Base-by-base conservation (phyloP, 2,329 filamentous ascomycete species). In the Aplosporella prunicola region DNA sequence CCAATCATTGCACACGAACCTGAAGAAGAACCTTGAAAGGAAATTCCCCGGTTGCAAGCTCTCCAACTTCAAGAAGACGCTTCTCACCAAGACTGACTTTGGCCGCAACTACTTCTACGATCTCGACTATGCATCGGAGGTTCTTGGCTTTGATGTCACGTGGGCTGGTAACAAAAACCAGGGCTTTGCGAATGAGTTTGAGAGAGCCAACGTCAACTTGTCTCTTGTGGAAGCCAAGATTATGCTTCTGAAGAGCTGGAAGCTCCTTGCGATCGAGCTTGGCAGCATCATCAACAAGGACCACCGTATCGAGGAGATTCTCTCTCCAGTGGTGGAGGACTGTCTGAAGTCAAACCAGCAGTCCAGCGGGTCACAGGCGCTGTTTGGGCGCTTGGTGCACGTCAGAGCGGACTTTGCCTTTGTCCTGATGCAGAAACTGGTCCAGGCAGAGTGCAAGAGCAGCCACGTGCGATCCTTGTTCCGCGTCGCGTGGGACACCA, bases 171-270 rank as follows among this genome's bases (percentile, higher is more conserved):
- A 72, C 27, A 46, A 44, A 22, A 53, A 76, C 38, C 74, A 80
- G 50, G 88, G 88, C 0, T 93, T 93, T 61, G 72, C 74, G 44
- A 73, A 75, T 32, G 91, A 98, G 55, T 80, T 98, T 61, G 75
- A 80, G 51, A 78, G 78, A 43, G 91, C 89, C 27, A 98, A 98
- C 57, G 67, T 82, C 44, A 96, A 98, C 58, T 60, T 98, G 35
- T 93, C 88, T 16, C 68, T 94, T 22, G 86, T 98, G 22, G 87
- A 96, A 57, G 84, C 89, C 16, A 87, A 98, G 64, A 80, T 91
- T 46, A 74, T 78, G 28, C 74, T 98, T 13, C 81, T 95, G 45
- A 78, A 85, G 49, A 82, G 85, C 39, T 96, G 89, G 86, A 88
- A 93, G 56, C 79, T 85, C 42, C 70, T 98, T 7, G 75, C 89